phyloP scores from a whole-genome alignment of 441 rosid genomes.

The Corymbia citriodora region DNA sequence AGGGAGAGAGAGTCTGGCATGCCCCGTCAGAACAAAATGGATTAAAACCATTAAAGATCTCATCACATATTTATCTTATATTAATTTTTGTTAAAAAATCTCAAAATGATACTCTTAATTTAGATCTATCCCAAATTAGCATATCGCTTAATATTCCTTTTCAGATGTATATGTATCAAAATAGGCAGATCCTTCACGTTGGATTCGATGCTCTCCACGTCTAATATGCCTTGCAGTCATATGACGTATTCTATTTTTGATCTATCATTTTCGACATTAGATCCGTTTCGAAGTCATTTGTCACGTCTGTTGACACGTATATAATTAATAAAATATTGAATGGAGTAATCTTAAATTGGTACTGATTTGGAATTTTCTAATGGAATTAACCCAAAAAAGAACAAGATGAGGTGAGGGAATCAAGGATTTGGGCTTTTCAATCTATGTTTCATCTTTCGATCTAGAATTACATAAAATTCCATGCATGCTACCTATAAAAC shows the following conservation, averaged over 20 bases:
- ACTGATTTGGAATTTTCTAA: too few species aligned
- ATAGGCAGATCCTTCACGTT: neutral
- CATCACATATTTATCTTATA: too few species aligned
- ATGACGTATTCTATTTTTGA: too few species aligned
- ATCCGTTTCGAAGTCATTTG: neutral
- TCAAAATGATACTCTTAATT: too few species aligned
- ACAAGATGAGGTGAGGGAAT: neutral
- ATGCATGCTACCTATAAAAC: too few species aligned
- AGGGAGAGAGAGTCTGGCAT: neutral
- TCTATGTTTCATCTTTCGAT: neutral
- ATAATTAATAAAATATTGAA: too few species aligned
- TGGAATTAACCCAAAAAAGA: neutral
- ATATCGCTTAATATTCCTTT: neutral
- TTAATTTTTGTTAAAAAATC: too few species aligned
- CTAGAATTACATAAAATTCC: neutral
- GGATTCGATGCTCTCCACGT: neutral
- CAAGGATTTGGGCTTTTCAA: neutral
- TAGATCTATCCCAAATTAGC: too few species aligned
- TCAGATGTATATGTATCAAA: neutral
- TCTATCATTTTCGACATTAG: too few species aligned
- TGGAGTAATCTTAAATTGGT: too few species aligned
- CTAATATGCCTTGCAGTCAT: too few species aligned
- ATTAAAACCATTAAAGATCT: too few species aligned
- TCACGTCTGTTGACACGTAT: rapidly evolving
- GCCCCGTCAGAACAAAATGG: neutral